Percentiles rank a stretch among this genome's conserved stretches.
phyloP scores from a whole-genome alignment of 2,329 filamentous ascomycete species.

The Byssochlamys sp. region DNA sequence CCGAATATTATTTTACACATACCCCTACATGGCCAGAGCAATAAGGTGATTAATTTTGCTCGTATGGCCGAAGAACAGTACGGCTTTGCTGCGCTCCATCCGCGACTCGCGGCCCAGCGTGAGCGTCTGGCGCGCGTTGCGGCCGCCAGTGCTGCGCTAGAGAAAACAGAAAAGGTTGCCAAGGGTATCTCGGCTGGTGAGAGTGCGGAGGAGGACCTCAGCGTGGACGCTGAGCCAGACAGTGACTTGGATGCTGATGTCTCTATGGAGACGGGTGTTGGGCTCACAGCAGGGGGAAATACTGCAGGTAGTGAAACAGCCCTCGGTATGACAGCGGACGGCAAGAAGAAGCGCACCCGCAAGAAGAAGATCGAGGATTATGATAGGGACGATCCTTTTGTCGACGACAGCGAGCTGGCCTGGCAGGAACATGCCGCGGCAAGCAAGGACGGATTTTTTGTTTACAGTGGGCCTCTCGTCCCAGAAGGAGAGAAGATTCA shows the following conservation, averaged over 20 bases:
- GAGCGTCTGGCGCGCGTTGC: slow-evolving; percentile 81
- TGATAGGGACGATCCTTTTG: slow-evolving; percentile 58
- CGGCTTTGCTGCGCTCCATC: slow-evolving; percentile 87
- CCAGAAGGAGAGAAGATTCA: slow-evolving; percentile 71
- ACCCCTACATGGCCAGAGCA: slow-evolving; percentile 67
- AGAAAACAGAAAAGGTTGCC: slow-evolving; percentile 59
- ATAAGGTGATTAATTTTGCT: slow-evolving; percentile 91
- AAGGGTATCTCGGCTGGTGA: slow-evolving; percentile 63
- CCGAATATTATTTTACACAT: slow-evolving; percentile 80
- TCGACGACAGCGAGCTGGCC: slow-evolving; percentile 83
- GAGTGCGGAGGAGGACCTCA: slow-evolving; percentile 67
- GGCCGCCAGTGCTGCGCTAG: slow-evolving; percentile 74
- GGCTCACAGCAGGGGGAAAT: slow-evolving; percentile 37
- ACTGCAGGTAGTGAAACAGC: slow-evolving; percentile 48
- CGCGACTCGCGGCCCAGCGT: slow-evolving; percentile 76
- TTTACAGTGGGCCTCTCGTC: slow-evolving; percentile 86
- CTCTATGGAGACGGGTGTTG: slow-evolving; percentile 26
- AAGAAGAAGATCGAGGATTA: slow-evolving; percentile 62
- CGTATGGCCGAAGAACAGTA: slow-evolving; percentile 87
- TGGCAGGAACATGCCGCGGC: slow-evolving; percentile 95
- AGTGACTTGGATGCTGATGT: slow-evolving; percentile 44
- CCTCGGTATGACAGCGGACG: slow-evolving; percentile 47
- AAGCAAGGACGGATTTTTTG: slow-evolving; percentile 92
- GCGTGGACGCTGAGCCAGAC: slow-evolving; percentile 74
- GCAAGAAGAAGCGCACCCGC: slow-evolving; percentile 59